A percentile compares a stretch with the other conserved stretches of the same genome.
These are phyloP conservation scores for Vaccinium darrowii DNA, from an alignment of 148 eudicot species.

Conservation along the genomic window DNA sequence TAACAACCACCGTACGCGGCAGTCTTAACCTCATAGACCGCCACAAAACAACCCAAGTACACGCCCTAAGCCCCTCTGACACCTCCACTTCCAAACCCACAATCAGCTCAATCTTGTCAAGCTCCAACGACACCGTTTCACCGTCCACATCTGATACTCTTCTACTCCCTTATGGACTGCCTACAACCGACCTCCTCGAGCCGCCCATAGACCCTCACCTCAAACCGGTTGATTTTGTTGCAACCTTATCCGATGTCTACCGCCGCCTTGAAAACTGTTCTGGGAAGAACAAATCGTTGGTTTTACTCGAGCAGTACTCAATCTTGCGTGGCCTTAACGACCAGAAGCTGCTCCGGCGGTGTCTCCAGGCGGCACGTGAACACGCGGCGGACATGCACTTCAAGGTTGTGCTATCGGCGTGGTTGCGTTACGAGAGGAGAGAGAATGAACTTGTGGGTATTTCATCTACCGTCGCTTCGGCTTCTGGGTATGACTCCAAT, in stretches of 20 bases:
- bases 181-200: slow-evolving; percentile 35
- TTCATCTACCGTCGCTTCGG: slow-evolving; percentile 30
- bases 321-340: slow-evolving; percentile 37
- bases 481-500: slow-evolving; percentile 26
- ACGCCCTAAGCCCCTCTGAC: slow-evolving; percentile 32
- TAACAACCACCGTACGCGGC: slow-evolving; percentile 27
- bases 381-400: slow-evolving; percentile 45
- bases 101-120: slow-evolving; percentile 36
- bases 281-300: slow-evolving; percentile 15
- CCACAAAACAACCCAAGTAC: slow-evolving; percentile 44
- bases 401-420: slow-evolving; percentile 51
- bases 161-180: slow-evolving; percentile 37
- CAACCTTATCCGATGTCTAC: slow-evolving; percentile 25
- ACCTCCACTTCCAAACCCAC: slow-evolving; percentile 21
- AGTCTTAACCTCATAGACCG: slow-evolving; percentile 40
- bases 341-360: slow-evolving; percentile 39
- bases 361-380: slow-evolving; percentile 46
- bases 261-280: slow-evolving; percentile 21
- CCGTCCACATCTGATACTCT: neutral
- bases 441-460: slow-evolving; percentile 49
- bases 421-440: slow-evolving; percentile 52
- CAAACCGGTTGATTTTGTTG: slow-evolving; percentile 33
- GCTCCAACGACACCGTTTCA: slow-evolving; percentile 13
- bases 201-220: slow-evolving; percentile 40
- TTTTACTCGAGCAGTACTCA: slow-evolving; percentile 45